A percentile compares a stretch with the other conserved stretches of the same genome.
Conservation (phyloP, 2,329 filamentous ascomycete species). For the Epichloe coenophiala region DNA sequence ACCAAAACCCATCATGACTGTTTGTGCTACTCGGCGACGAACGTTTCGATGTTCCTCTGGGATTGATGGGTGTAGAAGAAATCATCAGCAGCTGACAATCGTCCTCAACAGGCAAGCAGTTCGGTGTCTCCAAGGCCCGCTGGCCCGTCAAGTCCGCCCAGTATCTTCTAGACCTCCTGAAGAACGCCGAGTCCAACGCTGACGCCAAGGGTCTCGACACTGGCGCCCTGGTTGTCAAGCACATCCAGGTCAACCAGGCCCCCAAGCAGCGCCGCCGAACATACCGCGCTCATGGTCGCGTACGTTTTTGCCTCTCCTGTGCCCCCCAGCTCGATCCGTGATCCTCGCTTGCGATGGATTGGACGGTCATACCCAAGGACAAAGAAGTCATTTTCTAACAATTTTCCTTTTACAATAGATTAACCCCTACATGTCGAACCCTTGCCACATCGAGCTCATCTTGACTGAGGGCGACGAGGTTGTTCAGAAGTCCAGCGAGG, state of each 20-base stretch:
- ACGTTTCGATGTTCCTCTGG: not conserved
- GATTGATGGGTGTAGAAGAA: not conserved
- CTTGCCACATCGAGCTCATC: constrained; percentile 99
- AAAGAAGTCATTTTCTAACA: constrained; percentile 12
- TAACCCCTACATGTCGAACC: constrained; percentile 99
- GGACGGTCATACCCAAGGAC: not conserved
- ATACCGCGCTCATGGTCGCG: constrained; percentile 99
- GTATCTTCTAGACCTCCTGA: constrained; percentile 92
- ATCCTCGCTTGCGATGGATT: not conserved
- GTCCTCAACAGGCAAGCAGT: constrained; percentile 74
- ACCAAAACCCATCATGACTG: not conserved
- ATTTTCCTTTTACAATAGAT: constrained; percentile 46
- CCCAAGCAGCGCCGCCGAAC: constrained; percentile 98
- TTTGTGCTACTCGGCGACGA: not conserved
- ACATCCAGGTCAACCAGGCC: constrained; percentile 99
- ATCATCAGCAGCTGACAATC: constrained; percentile 12
- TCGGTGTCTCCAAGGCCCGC: constrained; percentile 93
- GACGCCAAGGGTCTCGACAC: constrained; percentile 97
- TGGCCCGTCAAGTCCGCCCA: constrained; percentile 99
- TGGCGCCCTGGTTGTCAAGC: constrained; percentile 95
- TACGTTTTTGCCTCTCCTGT: constrained; percentile 40
- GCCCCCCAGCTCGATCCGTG: not conserved
- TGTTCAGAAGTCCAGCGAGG: constrained; percentile 88
- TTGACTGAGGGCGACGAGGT: constrained; percentile 94
- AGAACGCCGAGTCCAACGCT: constrained; percentile 95